Conservation (phyloP, 345 rosid species). For the Gossypium longicalyx region DNA sequence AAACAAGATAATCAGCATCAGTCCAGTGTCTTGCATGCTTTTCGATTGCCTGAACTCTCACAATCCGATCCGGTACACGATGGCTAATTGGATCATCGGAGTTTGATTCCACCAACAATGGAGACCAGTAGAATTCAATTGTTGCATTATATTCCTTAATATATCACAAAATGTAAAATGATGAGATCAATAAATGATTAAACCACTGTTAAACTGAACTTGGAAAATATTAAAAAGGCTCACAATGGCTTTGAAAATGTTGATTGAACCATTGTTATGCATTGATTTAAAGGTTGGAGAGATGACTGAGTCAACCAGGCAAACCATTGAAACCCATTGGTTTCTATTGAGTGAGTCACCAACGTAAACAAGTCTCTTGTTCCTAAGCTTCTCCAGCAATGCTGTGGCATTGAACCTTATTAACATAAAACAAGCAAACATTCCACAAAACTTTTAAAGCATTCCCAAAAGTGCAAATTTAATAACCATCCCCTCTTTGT, state of each 20-base stretch:
- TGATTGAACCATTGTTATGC: conserved; percentile 59
- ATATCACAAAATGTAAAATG: neutral
- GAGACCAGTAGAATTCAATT: conserved; percentile 89
- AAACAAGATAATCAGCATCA: conserved; percentile 51
- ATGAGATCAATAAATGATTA: neutral
- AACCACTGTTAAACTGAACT: neutral
- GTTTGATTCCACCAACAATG: conserved; percentile 89
- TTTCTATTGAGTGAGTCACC: conserved; percentile 90
- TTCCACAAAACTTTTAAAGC: conserved; percentile 22
- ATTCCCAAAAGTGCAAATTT: conserved; percentile 12
- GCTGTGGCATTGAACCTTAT: conserved; percentile 75
- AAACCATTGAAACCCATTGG: conserved; percentile 94
- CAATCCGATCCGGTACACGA: conserved; percentile 60
- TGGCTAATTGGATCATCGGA: conserved; percentile 80
- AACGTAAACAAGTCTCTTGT: conserved; percentile 84
- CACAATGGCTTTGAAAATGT: conserved; percentile 44
- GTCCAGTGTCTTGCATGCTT: conserved; percentile 87
- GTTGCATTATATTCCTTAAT: conserved; percentile 76
- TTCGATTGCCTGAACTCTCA: conserved; percentile 70
- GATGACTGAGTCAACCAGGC: conserved; percentile 64
- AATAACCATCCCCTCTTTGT: neutral
- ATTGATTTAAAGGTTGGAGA: conserved; percentile 48
- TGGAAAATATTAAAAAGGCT: conserved; percentile 6
- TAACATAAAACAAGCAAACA: conserved; percentile 20
- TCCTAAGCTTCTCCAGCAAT: conserved; percentile 70